Conservation (phyloP, 352 stramenopile genomes). For the Pythium pyrilobum region DNA sequence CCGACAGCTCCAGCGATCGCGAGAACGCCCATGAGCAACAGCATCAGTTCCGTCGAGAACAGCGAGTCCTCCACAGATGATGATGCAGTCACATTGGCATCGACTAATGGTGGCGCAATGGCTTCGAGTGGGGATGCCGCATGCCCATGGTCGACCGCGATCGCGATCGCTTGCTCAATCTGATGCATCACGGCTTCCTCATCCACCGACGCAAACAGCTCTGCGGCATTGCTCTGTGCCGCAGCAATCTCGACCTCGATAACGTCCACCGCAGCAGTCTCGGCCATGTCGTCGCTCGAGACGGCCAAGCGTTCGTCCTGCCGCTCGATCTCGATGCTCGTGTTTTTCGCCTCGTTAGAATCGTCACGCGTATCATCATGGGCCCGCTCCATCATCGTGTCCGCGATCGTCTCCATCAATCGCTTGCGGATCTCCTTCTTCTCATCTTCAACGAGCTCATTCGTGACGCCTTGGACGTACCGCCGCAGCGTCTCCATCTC, state of each 20-base stretch:
- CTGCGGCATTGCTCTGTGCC: not conserved
- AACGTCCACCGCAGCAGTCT: too few species aligned
- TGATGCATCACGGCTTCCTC: constrained; percentile 5
- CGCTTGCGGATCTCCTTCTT: constrained; percentile 38
- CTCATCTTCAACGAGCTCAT: constrained; percentile 54
- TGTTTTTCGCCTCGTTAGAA: not conserved
- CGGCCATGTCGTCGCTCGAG: too few species aligned
- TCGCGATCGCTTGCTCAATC: not conserved
- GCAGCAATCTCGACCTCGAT: not conserved
- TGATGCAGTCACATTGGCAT: not conserved
- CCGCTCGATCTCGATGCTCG: too few species aligned
- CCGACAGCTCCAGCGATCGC: constrained; percentile 44
- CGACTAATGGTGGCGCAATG: not conserved
- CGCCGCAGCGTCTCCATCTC: constrained; percentile 59
- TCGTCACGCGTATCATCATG: not conserved
- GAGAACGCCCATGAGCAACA: constrained; percentile 34
- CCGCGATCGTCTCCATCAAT: constrained; percentile 26
- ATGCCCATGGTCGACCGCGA: too few species aligned
- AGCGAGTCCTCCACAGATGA: constrained; percentile 10
- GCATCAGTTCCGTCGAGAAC: constrained; percentile 35
- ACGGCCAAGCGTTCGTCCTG: too few species aligned
- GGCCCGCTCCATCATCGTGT: constrained; percentile 5
- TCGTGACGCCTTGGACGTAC: constrained; percentile 43
- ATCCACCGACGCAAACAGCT: not conserved
- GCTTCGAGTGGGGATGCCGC: not conserved